Base-by-base conservation (phyloP, 1,284 basidiomycete species). In the Malassezia caprae region DNA sequence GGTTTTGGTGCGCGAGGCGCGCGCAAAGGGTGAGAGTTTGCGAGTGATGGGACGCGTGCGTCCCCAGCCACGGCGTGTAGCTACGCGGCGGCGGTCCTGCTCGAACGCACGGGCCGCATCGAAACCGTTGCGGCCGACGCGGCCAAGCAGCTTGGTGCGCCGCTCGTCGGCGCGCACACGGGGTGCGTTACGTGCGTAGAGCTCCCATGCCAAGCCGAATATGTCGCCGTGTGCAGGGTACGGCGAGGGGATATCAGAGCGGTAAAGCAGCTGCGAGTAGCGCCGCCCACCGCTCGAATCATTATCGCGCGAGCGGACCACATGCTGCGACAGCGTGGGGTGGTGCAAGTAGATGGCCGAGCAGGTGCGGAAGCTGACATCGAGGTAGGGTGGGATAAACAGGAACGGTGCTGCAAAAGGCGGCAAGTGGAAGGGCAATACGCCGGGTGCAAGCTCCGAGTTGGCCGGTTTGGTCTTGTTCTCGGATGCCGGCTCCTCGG, bases 381-480 rank as follows among this genome's bases (percentile, higher is more conserved):
- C 90, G 53, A 96, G 83, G 76, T 96, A 96, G 0, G 91, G 86
- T 0, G 94, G 94, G 62, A 98, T 82, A 79, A 96, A 98, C 47
- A 98, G 80, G 80, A 86, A 88, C 0, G 94, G 89, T 0, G 88
- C 82, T 8, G 90, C 88, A 68, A 84, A 96, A 30, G 82, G 78
- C 0, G 94, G 94, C 11, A 96, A 84, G 65, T 82, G 78, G 81
- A 96, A 96, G 8, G 66, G 69, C 7, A 68, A 64, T 50, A 69
- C 55, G 56, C 66, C 61, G n/a, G 60, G 60, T 40, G 60, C 64
- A 50, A 63, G 69, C 43, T 17, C 62, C 58, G 24, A 60, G 61
- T 28, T 27, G 37, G 42, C 48, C 24, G 58, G 28, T 30, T 46
- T 45, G 17, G 11, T n/a, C 30, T 21, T 21, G 15, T n/a, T 41